These are phyloP conservation scores for Rutstroemia sp. DNA, from an alignment of 2,329 filamentous ascomycete species.

Conservation along the genomic window DNA sequence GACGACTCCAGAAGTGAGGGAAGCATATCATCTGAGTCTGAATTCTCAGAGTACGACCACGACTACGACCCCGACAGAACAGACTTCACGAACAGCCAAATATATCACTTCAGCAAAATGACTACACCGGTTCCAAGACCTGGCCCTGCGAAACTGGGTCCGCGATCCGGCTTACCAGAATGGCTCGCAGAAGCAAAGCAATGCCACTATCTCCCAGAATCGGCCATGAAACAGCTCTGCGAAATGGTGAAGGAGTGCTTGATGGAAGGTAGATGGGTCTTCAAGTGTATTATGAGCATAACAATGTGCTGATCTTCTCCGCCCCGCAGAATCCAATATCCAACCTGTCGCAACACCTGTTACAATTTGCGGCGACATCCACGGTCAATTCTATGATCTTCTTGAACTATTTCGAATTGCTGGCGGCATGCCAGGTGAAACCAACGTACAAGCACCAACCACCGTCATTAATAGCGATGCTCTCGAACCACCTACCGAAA, in stretches of 20 bases:
- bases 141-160: constrained; percentile 76
- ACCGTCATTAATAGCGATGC: constrained; percentile 82
- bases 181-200: constrained; percentile 96
- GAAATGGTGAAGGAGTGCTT: constrained; percentile 98
- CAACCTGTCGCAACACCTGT: constrained; percentile 96
- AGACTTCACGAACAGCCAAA: neutral
- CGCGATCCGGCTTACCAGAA: constrained; percentile 83
- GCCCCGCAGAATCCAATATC: constrained; percentile 82
- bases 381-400: constrained; percentile 97
- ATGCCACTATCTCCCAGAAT: constrained; percentile 92
- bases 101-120: constrained; percentile 2
- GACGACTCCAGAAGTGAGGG: neutral
- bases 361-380: constrained; percentile 95
- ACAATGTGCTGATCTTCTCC: constrained; percentile 15
- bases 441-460: constrained; percentile 60
- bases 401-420: constrained; percentile 95
- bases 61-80: neutral
- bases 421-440: constrained; percentile 90
- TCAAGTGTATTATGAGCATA: neutral
- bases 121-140: constrained; percentile 56
- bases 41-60: neutral
- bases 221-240: constrained; percentile 97
- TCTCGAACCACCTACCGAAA: constrained; percentile 83
- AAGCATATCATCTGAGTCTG: neutral
- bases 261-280: constrained; percentile 75